phyloP scores from a whole-genome alignment of 768 basidiomycete species.

The Agrocybe praecox region DNA sequence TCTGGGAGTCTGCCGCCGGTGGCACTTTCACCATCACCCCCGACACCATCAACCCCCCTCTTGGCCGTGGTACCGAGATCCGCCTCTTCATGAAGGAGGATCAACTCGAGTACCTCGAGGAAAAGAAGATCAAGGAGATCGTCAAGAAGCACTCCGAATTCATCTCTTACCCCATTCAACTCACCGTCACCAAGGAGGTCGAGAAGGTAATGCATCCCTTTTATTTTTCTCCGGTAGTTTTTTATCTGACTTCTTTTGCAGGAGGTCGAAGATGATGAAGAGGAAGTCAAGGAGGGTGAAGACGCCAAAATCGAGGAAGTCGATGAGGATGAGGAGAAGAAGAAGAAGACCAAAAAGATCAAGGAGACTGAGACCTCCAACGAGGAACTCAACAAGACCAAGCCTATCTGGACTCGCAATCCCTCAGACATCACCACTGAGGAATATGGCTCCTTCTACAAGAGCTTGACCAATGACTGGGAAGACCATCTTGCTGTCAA shows the following conservation, averaged over 20 bases:
- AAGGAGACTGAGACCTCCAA: slow-evolving; percentile 87
- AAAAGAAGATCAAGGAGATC: slow-evolving; percentile 99
- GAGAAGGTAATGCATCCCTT: slow-evolving; percentile 78
- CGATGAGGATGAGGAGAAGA: slow-evolving; percentile 83
- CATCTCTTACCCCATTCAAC: slow-evolving; percentile 99
- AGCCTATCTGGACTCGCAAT: slow-evolving; percentile 99
- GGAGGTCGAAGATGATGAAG: slow-evolving; percentile 89
- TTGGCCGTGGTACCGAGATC: slow-evolving; percentile 94
- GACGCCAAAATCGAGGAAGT: slow-evolving; percentile 82
- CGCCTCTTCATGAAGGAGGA: slow-evolving; percentile 97
- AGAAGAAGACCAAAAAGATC: slow-evolving; percentile 93
- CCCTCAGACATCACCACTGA: slow-evolving; percentile 91
- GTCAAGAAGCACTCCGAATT: slow-evolving; percentile 99
- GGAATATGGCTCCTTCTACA: slow-evolving; percentile 97
- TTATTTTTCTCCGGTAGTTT: neutral
- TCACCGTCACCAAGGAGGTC: slow-evolving; percentile 98
- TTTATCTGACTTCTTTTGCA: slow-evolving; percentile 31
- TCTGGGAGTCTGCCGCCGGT: slow-evolving; percentile 99
- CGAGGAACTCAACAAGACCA: slow-evolving; percentile 99
- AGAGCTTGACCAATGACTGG: slow-evolving; percentile 99
- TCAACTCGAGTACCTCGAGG: slow-evolving; percentile 98
- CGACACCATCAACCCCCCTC: slow-evolving; percentile 86
- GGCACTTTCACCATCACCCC: slow-evolving; percentile 99
- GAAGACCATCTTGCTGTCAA: slow-evolving; percentile 99
- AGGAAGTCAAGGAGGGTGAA: slow-evolving; percentile 71